phyloP scores from a whole-genome alignment of 108 stramenopile species.

The Fragilaria crotonensis region DNA sequence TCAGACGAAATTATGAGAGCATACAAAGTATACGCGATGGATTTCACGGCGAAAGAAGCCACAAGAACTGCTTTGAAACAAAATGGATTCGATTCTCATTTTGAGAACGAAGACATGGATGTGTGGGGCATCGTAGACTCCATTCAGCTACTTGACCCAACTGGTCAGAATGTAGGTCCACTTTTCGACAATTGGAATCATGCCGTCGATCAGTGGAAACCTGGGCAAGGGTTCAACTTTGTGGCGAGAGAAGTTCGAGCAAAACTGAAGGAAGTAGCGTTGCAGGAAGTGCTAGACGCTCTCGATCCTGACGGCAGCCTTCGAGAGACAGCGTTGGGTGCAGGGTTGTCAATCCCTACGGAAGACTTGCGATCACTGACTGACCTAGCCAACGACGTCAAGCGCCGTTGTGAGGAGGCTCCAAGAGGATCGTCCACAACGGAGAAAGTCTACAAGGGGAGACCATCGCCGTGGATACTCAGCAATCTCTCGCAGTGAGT shows the following conservation, averaged over 20 bases:
- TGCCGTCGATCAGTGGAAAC: constrained; percentile 59
- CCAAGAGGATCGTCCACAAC: constrained; percentile 43
- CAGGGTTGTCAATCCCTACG: constrained; percentile 32
- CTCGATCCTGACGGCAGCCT: constrained; percentile 74
- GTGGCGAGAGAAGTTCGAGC: constrained; percentile 67
- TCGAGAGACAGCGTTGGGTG: constrained; percentile 46
- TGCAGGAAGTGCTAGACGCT: constrained; percentile 54
- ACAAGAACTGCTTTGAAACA: constrained; percentile 61
- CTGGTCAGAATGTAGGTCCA: constrained; percentile 14
- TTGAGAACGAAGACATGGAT: constrained; percentile 60
- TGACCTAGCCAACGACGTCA: constrained; percentile 47
- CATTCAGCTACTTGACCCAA: constrained; percentile 40
- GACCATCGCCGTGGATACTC: constrained; percentile 51
- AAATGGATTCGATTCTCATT: constrained; percentile 57
- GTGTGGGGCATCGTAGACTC: constrained; percentile 71
- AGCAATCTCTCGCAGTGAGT: constrained; percentile 49
- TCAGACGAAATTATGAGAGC: constrained; percentile 35
- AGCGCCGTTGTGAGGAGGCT: constrained; percentile 39
- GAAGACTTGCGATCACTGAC: constrained; percentile 43
- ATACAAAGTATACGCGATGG: constrained; percentile 65
- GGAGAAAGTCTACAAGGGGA: constrained; percentile 42
- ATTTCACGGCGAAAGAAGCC: constrained; percentile 78
- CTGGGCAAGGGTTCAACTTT: constrained; percentile 75
- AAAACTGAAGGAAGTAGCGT: constrained; percentile 39
- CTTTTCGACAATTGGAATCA: constrained; percentile 54